These are phyloP conservation scores for Pythium aphanidermatum DNA, from an alignment of 352 stramenopile genomes.

Conservation along the genomic window DNA sequence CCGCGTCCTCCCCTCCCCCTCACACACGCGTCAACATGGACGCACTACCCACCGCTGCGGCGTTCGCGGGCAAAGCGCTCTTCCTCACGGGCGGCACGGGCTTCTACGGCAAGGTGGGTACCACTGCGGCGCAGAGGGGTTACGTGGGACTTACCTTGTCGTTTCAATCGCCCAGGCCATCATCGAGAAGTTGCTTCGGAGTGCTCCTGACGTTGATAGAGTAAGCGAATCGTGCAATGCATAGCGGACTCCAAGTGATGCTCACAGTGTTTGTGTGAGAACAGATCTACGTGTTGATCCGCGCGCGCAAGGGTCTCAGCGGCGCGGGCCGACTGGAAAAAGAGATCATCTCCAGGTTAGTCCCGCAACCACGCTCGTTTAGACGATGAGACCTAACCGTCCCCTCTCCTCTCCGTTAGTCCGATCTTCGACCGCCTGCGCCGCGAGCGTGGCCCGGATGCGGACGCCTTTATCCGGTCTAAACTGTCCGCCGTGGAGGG, in stretches of 20 bases:
- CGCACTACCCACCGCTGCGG: slow-evolving; percentile 35
- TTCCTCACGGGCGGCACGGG: slow-evolving; percentile 85
- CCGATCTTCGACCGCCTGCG: slow-evolving; percentile 69
- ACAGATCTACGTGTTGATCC: slow-evolving; percentile 76
- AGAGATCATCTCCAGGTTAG: slow-evolving; percentile 60
- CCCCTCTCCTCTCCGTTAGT: slow-evolving; percentile 21
- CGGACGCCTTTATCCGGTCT: slow-evolving; percentile 34
- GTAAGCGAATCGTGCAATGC: too few relatives aligned
- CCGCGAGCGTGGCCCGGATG: slow-evolving; percentile 35
- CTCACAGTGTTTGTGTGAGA: too few relatives aligned
- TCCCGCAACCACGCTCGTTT: not conserved
- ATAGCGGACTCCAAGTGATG: too few relatives aligned
- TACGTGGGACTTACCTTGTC: not conserved
- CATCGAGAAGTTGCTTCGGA: slow-evolving; percentile 79
- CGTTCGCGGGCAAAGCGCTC: slow-evolving; percentile 55
- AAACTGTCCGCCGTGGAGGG: slow-evolving; percentile 64
- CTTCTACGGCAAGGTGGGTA: slow-evolving; percentile 87
- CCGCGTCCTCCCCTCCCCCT: not conserved
- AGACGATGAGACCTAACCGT: not conserved
- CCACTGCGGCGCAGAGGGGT: too few relatives aligned
- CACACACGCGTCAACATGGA: not conserved
- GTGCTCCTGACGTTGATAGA: slow-evolving; percentile 45
- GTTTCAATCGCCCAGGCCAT: slow-evolving; percentile 31
- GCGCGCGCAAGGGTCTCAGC: slow-evolving; percentile 62
- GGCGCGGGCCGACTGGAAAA: slow-evolving; percentile 48